Conservation (phyloP, 257 asterid genomes). For the Penstemon newberryi region DNA sequence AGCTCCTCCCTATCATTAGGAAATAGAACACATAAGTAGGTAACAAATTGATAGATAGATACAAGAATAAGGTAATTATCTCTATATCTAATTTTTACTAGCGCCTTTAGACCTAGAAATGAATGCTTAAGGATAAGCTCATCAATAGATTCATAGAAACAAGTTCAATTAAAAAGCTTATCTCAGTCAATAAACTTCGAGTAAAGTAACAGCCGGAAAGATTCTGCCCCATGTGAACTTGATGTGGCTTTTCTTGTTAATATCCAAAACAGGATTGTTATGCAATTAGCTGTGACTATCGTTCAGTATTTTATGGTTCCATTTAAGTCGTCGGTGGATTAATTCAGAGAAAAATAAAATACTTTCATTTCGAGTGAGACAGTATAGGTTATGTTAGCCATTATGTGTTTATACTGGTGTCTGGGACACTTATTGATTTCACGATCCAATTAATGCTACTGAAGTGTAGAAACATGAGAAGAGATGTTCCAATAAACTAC, state of each 20-base stretch:
- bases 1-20: conserved; percentile 65
- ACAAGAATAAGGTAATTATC: not conserved
- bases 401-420: not conserved
- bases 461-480: conserved; percentile 7
- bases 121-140: conserved; percentile 5
- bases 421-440: not conserved
- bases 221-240: conserved; percentile 1
- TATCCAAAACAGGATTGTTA: not conserved
- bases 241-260: not conserved
- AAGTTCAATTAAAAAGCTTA: not conserved
- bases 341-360: not conserved
- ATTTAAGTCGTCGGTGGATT: not conserved
- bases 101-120: not conserved
- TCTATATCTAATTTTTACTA: not conserved
- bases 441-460: not conserved
- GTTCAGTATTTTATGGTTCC: not conserved
- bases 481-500: not conserved
- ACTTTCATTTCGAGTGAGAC: conserved; percentile 1
- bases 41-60: no score
- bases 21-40: not conserved
- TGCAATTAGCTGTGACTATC: not conserved
- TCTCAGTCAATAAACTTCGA: not conserved
- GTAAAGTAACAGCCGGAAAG: conserved; percentile 8
- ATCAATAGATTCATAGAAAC: not conserved
- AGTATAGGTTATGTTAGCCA: not conserved